Conservation (phyloP, 1,139 yeast species). For the Pichia sp. region DNA sequence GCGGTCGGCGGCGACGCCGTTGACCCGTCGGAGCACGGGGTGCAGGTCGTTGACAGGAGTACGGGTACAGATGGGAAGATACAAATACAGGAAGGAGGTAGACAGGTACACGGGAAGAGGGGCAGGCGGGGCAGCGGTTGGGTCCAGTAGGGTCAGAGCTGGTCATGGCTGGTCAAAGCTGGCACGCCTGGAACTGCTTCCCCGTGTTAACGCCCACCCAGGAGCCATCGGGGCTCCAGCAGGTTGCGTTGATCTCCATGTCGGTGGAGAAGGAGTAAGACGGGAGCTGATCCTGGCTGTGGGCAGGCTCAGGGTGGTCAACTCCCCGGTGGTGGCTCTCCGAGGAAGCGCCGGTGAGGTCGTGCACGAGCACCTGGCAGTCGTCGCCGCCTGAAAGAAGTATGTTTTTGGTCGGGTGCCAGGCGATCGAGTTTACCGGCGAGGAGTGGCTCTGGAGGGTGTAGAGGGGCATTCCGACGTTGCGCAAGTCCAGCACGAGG, state of each 20-base stretch:
- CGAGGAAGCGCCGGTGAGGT: slow-evolving; percentile 43
- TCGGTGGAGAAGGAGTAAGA: slow-evolving; percentile 55
- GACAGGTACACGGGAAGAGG: background rate
- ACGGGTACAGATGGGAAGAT: background rate
- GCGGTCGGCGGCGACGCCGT: background rate
- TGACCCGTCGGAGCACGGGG: too few relatives aligned
- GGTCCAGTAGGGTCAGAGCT: too few relatives aligned
- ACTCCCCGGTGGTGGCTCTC: background rate
- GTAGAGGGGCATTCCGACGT: slow-evolving; percentile 78
- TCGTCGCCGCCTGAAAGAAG: slow-evolving; percentile 84
- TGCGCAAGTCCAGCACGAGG: slow-evolving; percentile 75
- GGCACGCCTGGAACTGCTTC: slow-evolving; percentile 73
- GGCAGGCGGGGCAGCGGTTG: too few relatives aligned
- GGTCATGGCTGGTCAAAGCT: too few relatives aligned
- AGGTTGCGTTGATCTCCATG: slow-evolving; percentile 67
- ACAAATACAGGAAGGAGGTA: background rate
- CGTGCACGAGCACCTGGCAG: slow-evolving; percentile 87
- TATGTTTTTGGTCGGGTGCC: slow-evolving; percentile 77
- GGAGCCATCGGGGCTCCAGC: slow-evolving; percentile 71
- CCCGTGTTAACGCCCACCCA: slow-evolving; percentile 85
- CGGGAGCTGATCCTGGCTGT: slow-evolving; percentile 33
- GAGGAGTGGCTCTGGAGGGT: slow-evolving; percentile 65
- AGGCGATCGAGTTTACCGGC: slow-evolving; percentile 65
- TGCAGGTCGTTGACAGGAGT: too few relatives aligned
- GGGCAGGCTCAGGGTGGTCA: slow-evolving; percentile 13